Percentiles rank a stretch among this genome's conserved stretches.
Conservation (phyloP, 1,284 basidiomycete genomes). For the Cerrena zonata region DNA sequence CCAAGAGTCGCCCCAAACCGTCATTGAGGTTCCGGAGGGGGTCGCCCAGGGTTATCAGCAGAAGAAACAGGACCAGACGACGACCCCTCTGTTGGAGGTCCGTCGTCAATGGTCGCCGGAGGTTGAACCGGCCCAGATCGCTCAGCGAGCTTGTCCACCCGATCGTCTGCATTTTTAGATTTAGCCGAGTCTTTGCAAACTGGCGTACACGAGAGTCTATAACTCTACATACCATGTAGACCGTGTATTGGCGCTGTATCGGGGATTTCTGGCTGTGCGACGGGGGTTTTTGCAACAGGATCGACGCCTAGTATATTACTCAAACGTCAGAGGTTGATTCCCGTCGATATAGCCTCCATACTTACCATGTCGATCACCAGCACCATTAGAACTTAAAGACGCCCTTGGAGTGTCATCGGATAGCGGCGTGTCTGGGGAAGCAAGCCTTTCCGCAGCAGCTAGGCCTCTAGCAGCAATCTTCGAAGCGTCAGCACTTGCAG, state of each 20-base stretch:
- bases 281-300: background rate
- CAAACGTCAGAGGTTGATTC: no score
- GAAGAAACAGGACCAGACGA: background rate
- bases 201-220: no score
- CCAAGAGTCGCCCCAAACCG: conserved; percentile 56
- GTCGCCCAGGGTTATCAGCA: conserved; percentile 7
- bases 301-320: background rate
- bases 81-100: background rate
- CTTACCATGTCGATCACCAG: no score
- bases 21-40: conserved; percentile 33
- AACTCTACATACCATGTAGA: no score
- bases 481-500: conserved; percentile 5
- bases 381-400: conserved; percentile 2
- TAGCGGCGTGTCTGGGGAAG: conserved; percentile 13
- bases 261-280: background rate
- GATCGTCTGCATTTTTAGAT: no score
- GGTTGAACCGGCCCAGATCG: no score
- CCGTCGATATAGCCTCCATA: no score
- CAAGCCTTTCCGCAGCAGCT: conserved; percentile 9
- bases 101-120: no score
- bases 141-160: no score
- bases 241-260: background rate
- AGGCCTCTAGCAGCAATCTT: conserved; percentile 1
- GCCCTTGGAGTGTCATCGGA: conserved; percentile 14
- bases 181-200: no score